A percentile compares a stretch with the other conserved stretches of the same genome.
These are phyloP conservation scores for Cephaloascus albidus DNA, from an alignment of 805 yeast species.

Conservation along the genomic window DNA sequence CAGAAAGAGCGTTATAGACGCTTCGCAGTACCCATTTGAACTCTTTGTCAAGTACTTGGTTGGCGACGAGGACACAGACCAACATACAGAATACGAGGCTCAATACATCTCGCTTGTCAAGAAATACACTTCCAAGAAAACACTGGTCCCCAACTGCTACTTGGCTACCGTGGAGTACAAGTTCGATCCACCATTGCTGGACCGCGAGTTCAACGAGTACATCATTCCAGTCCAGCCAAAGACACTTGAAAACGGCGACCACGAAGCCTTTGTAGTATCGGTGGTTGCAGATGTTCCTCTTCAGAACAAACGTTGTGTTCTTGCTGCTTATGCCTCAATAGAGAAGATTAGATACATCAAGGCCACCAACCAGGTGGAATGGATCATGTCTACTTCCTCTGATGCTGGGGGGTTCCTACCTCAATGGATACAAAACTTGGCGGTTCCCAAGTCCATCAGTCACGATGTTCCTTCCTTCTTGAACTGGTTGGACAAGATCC, in stretches of 20 bases:
- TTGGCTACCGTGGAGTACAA: slow-evolving; percentile 18
- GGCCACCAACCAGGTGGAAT: slow-evolving; percentile 12
- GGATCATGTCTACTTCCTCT: slow-evolving; percentile 28
- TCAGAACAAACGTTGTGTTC: slow-evolving; percentile 1
- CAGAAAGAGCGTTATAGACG: neutral
- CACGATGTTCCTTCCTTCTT: slow-evolving; percentile 27
- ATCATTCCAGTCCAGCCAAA: slow-evolving; percentile 13
- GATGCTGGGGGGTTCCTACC: slow-evolving; percentile 29
- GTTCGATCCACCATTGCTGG: slow-evolving; percentile 19
- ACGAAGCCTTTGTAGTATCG: slow-evolving; percentile 21
- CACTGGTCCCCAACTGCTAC: slow-evolving; percentile 15
- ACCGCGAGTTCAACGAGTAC: slow-evolving; percentile 24
- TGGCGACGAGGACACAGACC: slow-evolving; percentile 2
- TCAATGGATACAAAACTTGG: slow-evolving; percentile 20
- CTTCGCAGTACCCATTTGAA: neutral
- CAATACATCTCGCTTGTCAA: slow-evolving; percentile 21
- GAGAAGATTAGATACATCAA: slow-evolving; percentile 14
- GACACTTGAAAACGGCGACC: slow-evolving; percentile 5
- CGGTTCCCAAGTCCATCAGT: slow-evolving; percentile 23
- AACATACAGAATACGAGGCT: slow-evolving; percentile 26
- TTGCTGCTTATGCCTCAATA: slow-evolving; percentile 16
- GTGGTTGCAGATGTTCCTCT: slow-evolving; percentile 16
- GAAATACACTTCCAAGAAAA: slow-evolving; percentile 11
- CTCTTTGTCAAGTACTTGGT: neutral
- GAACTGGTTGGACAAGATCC: slow-evolving; percentile 6